Evolutionary conservation across 2,329 filamentous ascomycete genomes (phyloP).

Genomic region (Trichoderma oligosporum): DNA sequence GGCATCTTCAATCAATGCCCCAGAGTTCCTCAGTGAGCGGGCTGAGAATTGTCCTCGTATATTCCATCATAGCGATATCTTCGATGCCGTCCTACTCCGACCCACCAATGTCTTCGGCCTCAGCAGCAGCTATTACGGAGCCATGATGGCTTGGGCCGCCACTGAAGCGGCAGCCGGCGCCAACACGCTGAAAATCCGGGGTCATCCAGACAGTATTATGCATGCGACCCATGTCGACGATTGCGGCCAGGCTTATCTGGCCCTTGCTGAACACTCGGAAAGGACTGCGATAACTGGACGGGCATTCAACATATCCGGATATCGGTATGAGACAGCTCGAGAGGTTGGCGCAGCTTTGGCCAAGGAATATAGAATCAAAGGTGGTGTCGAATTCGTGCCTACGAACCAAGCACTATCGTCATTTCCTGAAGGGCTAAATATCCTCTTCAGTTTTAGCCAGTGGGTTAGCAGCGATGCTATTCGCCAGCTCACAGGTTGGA

Average conservation of each 20-base stretch:
- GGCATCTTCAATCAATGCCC: constrained; percentile 35
- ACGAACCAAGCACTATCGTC: constrained; percentile 19
- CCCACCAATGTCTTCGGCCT: constrained; percentile 48
- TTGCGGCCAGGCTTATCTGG: constrained; percentile 46
- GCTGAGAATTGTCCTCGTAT: constrained; percentile 33
- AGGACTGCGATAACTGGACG: constrained; percentile 33
- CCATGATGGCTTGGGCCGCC: constrained; percentile 36
- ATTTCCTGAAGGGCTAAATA: constrained; percentile 19
- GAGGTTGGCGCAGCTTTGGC: constrained; percentile 39
- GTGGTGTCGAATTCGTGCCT: constrained; percentile 29
- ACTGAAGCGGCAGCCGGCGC: constrained; percentile 22
- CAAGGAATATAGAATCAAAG: constrained; percentile 38
- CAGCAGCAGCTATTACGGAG: constrained; percentile 43
- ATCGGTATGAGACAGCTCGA: constrained; percentile 42
- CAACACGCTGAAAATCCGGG: constrained; percentile 31
- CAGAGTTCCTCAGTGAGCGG: constrained; percentile 30
- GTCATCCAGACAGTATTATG: constrained; percentile 37
- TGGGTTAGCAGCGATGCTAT: constrained; percentile 44
- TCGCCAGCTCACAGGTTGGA: constrained; percentile 39
- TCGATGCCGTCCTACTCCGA: constrained; percentile 43
- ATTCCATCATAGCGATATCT: constrained; percentile 37
- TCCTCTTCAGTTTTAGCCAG: constrained; percentile 38
- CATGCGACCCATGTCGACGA: constrained; percentile 49
- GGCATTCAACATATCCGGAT: constrained; percentile 45
- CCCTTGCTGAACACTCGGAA: constrained; percentile 39